Conservation (phyloP, 2,329 filamentous ascomycete genomes). For the Xylariales sp. region DNA sequence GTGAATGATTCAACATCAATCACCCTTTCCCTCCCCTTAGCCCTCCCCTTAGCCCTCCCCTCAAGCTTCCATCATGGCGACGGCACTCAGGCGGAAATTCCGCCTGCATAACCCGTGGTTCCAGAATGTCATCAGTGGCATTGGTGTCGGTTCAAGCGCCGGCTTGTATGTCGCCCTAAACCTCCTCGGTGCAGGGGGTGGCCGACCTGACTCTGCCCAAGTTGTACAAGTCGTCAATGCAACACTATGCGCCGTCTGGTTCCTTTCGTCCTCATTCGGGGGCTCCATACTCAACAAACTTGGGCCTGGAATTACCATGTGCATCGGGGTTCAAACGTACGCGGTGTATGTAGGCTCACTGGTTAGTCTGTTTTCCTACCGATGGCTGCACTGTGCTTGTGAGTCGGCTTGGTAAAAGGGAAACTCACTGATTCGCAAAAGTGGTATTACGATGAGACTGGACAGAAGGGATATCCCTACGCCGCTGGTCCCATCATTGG, state of each 20-base stretch:
- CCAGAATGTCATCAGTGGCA: slow-evolving; percentile 6
- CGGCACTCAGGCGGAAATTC: too few species aligned
- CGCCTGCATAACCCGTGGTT: too few species aligned
- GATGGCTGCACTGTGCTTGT: too few species aligned
- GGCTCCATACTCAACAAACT: slow-evolving; percentile 23
- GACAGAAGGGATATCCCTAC: slow-evolving; percentile 19
- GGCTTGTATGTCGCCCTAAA: slow-evolving; percentile 8
- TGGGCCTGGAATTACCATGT: slow-evolving; percentile 19
- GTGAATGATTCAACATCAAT: too few species aligned
- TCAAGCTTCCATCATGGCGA: too few species aligned
- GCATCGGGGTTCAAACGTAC: slow-evolving; percentile 20
- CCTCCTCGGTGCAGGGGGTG: slow-evolving; percentile 23
- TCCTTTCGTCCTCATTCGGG: slow-evolving; percentile 21
- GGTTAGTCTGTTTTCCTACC: too few species aligned
- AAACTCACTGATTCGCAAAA: too few species aligned
- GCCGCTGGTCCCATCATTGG: slow-evolving; percentile 22
- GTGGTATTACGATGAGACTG: slow-evolving; percentile 25
- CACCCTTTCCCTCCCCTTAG: too few species aligned
- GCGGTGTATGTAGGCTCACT: slow-evolving; percentile 23
- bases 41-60: too few species aligned
- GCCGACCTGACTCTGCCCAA: slow-evolving; percentile 20
- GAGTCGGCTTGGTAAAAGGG: too few species aligned
- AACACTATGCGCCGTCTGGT: slow-evolving; percentile 23
- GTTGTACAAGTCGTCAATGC: slow-evolving; percentile 24
- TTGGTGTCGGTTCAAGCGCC: slow-evolving; percentile 3